Evolutionary conservation across 371 early-diverging fungal species (phyloP), one percentile per base, ranked within the genome.

Genomic region (Capillidium rhysosporum): DNA sequence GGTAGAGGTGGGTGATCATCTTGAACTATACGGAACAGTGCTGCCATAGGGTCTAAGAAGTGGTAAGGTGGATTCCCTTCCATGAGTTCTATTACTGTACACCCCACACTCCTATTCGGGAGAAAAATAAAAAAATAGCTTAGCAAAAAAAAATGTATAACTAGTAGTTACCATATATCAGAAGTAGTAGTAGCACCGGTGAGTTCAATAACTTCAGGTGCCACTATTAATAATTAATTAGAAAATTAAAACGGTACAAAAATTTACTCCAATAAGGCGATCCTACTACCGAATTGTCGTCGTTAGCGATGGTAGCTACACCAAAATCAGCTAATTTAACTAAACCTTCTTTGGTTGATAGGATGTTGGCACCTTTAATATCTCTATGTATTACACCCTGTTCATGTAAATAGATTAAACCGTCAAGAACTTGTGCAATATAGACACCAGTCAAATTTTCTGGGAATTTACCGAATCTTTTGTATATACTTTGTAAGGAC

Each of bases 261-360:
- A 7, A 61, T 63, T 47, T 65, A 74, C 75, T 80, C 84, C 84
- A 83, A 56, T 79, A 80, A 0, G 84, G 81, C 21, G 77, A 72
- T 29, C 84, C 84, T 30, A 67, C 77, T 5, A 75, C 75, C 20
- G 67, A 52, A 38, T 63, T 55, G 49, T 70, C 68, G 1, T 59
- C 59, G n/a, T 34, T 61, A 3, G 65, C 62, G 16, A 63, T 59
- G 0, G 75, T 75, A 0, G 87, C 80, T 1, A 87, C 82, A 30
- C 90, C 90, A 69, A 89, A 89, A 58, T 89, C 90, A 1, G 87
- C 84, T n/a, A 89, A 68, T 63, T 89, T 89, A 14, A 88, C 82
- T 1, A 66, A 57, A 2, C 86, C 89, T 30, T 80, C 68, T 58
- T 85, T 86, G 1, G 86, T 84, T 8, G 81, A 69, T 24, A 89